phyloP scores from a whole-genome alignment of 768 basidiomycete genomes.

The Boletus rubropictus region DNA sequence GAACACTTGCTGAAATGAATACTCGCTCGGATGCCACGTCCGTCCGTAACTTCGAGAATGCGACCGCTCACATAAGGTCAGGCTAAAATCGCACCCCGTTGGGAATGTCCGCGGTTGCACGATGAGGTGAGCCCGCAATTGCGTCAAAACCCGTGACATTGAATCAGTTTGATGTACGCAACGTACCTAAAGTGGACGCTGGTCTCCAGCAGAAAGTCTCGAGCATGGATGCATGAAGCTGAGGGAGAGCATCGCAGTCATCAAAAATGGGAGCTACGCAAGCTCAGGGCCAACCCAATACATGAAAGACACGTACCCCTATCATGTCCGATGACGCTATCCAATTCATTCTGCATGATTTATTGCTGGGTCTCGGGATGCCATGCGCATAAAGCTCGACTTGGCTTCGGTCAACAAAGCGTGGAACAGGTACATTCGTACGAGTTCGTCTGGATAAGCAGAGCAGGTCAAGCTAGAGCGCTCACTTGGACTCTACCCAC shows the following conservation, averaged over 20 bases:
- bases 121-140: conserved; percentile 51
- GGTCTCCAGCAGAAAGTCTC: conserved; percentile 42
- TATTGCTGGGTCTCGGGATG: conserved; percentile 49
- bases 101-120: conserved; percentile 56
- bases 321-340: conserved; percentile 44
- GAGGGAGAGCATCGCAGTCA: conserved; percentile 33
- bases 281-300: neutral
- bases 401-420: conserved; percentile 50
- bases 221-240: conserved; percentile 37
- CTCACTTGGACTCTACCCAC: conserved; percentile 41
- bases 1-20: neutral
- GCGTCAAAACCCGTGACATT: neutral
- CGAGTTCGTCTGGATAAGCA: conserved; percentile 66
- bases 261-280: conserved; percentile 37
- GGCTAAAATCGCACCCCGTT: conserved; percentile 37
- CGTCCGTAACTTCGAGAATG: conserved; percentile 80
- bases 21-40: conserved; percentile 55
- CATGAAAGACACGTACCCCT: conserved; percentile 15
- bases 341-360: conserved; percentile 50
- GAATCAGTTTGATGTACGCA: neutral
- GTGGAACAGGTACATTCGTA: conserved; percentile 53
- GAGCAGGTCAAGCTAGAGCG: conserved; percentile 44
- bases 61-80: conserved; percentile 75
- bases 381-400: conserved; percentile 45
- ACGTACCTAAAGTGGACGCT: conserved; percentile 29